Conservation (phyloP, 2,329 filamentous ascomycete species). For the Pyrenophora tritici-repentis region DNA sequence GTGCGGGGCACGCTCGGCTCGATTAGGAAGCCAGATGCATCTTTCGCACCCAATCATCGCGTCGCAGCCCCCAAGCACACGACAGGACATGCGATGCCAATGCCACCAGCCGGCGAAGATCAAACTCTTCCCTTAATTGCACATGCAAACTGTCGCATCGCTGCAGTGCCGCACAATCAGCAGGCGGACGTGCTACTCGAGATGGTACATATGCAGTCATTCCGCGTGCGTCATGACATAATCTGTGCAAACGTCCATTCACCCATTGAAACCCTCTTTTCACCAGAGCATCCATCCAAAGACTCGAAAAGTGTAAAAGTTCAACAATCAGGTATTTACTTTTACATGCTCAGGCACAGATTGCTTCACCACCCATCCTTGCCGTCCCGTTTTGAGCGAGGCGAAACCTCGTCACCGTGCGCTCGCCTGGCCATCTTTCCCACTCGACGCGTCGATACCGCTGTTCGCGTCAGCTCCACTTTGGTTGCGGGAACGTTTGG, state of each 20-base stretch:
- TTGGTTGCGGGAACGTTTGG: slow-evolving; percentile 16
- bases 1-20: slow-evolving; percentile 21
- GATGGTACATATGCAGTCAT: not conserved
- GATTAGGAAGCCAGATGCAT: slow-evolving; percentile 13
- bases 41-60: slow-evolving; percentile 33
- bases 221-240: not conserved
- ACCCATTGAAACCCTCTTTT: not conserved
- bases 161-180: slow-evolving; percentile 6
- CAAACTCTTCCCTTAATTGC: slow-evolving; percentile 1
- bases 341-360: too few species aligned
- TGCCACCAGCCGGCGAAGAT: slow-evolving; percentile 22
- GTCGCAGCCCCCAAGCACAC: slow-evolving; percentile 26
- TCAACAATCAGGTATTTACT: not conserved
- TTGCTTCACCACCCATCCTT: slow-evolving; percentile 2
- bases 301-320: too few species aligned
- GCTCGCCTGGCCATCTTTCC: slow-evolving; percentile 22
- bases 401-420: slow-evolving; percentile 30
- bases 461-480: slow-evolving; percentile 33
- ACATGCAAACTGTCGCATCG: slow-evolving; percentile 5
- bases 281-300: not conserved
- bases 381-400: slow-evolving; percentile 17
- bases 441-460: slow-evolving; percentile 41
- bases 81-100: slow-evolving; percentile 23
- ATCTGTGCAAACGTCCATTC: not conserved
- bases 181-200: slow-evolving; percentile 9